Percentiles rank a stretch among this genome's conserved stretches.
Evolutionary conservation across 148 eudicot species (phyloP).

Genomic region (Heliamphora exappendiculata): DNA sequence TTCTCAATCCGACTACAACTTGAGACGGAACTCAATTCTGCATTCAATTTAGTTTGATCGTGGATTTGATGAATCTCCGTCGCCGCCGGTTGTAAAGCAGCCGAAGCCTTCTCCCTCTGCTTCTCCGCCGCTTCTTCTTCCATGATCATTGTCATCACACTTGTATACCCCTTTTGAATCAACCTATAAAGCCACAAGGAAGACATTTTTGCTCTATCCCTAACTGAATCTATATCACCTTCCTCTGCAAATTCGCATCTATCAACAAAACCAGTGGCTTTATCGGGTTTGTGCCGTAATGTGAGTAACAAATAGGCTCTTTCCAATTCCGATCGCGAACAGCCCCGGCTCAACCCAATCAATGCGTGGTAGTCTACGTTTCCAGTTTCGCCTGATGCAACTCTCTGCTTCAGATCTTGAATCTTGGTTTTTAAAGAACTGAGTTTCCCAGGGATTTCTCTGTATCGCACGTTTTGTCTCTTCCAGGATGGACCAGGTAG

Average conservation of each 20-base stretch:
- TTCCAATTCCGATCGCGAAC: slow-evolving; percentile 80
- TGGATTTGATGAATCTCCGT: slow-evolving; percentile 25
- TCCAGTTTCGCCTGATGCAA: slow-evolving; percentile 73
- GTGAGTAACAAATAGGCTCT: slow-evolving; percentile 74
- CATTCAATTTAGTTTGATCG: slow-evolving; percentile 14
- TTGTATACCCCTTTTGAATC: slow-evolving; percentile 65
- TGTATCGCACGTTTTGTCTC: slow-evolving; percentile 46
- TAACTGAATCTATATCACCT: slow-evolving; percentile 48
- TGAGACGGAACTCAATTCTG: not conserved
- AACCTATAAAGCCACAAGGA: slow-evolving; percentile 56
- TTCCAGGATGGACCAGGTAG: slow-evolving; percentile 85
- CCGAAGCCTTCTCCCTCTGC: slow-evolving; percentile 50
- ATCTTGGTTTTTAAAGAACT: slow-evolving; percentile 44
- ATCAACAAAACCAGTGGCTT: slow-evolving; percentile 55
- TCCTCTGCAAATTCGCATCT: slow-evolving; percentile 74
- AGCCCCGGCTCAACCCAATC: slow-evolving; percentile 76
- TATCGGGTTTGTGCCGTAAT: slow-evolving; percentile 82
- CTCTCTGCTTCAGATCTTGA: slow-evolving; percentile 61
- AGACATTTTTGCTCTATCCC: slow-evolving; percentile 68
- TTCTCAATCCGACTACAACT: slow-evolving; percentile 6
- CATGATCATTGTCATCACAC: slow-evolving; percentile 33
- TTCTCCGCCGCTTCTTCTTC: slow-evolving; percentile 59
- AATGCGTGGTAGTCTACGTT: slow-evolving; percentile 73
- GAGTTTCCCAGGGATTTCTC: slow-evolving; percentile 74
- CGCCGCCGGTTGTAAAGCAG: slow-evolving; percentile 33